Conservation (phyloP, 768 basidiomycete genomes). For the Hirschioporus abietinus region DNA sequence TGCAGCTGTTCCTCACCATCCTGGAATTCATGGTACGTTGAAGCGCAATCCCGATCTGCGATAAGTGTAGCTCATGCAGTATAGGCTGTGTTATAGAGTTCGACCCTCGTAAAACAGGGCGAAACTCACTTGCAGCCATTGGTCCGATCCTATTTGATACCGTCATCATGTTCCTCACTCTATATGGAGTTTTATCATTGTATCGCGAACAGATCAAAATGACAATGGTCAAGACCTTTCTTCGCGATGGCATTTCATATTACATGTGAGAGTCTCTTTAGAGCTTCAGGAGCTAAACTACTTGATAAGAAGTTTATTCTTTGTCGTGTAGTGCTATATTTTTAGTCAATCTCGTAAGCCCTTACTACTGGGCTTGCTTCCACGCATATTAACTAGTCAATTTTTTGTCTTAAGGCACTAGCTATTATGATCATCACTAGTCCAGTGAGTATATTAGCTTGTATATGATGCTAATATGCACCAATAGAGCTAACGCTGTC, state of each 20-base stretch:
- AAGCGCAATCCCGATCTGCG: neutral
- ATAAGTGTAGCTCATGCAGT: neutral
- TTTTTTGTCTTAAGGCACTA: neutral
- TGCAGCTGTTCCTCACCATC: neutral
- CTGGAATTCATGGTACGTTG: neutral
- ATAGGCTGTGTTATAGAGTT: neutral
- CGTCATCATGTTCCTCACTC: neutral
- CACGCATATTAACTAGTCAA: neutral
- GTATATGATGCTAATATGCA: neutral
- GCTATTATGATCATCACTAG: neutral
- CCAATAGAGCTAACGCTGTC: neutral
- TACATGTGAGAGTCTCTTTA: neutral
- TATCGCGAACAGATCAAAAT: neutral
- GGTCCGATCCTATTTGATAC: neutral
- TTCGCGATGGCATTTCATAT: neutral
- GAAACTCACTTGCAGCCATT: neutral
- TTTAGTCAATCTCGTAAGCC: neutral
- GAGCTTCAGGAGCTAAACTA: neutral
- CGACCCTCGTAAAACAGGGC: neutral
- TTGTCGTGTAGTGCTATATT: neutral
- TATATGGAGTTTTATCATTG: neutral
- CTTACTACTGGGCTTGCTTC: neutral
- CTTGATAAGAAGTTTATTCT: neutral
- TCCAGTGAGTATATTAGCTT: neutral
- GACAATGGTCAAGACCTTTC: neutral